Percentiles rank a stretch among this genome's conserved stretches.
Conservation (phyloP, 257 asterid genomes). For the Petunia secreta region DNA sequence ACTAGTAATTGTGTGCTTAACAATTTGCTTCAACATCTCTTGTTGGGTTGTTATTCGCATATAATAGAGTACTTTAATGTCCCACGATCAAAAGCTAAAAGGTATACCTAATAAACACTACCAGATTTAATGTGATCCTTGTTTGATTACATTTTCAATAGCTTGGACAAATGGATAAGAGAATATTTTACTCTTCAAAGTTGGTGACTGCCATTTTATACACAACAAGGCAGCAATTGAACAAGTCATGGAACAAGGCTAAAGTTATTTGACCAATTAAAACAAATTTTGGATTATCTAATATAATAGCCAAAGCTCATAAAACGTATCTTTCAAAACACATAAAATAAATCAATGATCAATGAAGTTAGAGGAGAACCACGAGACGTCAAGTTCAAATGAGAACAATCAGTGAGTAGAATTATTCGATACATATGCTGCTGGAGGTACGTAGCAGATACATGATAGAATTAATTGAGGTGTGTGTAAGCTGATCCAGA, state of each 20-base stretch:
- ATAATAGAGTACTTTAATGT: not conserved
- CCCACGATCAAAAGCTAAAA: not conserved
- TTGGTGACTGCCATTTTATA: slow-evolving; percentile 5
- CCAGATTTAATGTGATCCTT: not conserved
- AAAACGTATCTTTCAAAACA: not conserved
- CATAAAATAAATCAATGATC: not conserved
- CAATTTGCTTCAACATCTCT: not conserved
- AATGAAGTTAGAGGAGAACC: too few relatives aligned
- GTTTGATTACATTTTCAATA: not conserved
- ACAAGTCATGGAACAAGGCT: not conserved
- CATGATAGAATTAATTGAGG: too few relatives aligned
- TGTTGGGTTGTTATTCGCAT: not conserved
- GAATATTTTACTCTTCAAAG: slow-evolving; percentile 2
- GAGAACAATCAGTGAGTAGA: too few relatives aligned
- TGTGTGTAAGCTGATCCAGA: too few relatives aligned
- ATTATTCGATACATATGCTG: too few relatives aligned
- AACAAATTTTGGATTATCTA: not conserved
- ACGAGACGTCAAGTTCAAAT: too few relatives aligned
- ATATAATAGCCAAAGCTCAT: not conserved
- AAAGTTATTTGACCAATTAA: not conserved
- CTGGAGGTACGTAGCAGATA: too few relatives aligned
- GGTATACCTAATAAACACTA: not conserved
- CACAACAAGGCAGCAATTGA: not conserved
- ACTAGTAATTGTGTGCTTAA: not conserved
- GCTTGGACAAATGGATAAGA: not conserved